Evolutionary conservation across 257 asterid species (phyloP), one percentile per base, ranked within the genome.

Genomic region (Petunia axillaris): DNA sequence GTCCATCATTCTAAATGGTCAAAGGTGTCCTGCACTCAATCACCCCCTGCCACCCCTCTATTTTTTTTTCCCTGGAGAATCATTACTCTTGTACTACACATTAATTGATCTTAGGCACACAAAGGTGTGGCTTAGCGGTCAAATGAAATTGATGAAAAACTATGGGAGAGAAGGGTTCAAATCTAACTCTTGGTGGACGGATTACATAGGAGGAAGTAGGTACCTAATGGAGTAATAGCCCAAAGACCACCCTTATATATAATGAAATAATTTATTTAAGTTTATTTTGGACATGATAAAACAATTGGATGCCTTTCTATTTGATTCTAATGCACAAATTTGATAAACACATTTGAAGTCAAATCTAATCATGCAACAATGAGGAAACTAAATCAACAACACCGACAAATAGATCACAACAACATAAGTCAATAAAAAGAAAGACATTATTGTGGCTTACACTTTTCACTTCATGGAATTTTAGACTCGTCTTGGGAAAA

Each of bases 391-490:
- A 70, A 70, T 70, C 59, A 25, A 46, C 4, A 25, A 46, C 2
- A 10, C 4, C 16, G 4, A 48, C 11, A 48, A 48, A 71, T 10
- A 4, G 6, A 48, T 48, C 15, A 46, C 8, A 44, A 68, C 3
- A 68, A 6, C 57, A 68, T 1, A 68, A 68, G 2, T 57, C 54
- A 44, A 68, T 59, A 70, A 46, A 8, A 68, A 8, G 15, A 9
- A 2, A 50, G 10, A 50, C 55, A n/a, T 3, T 1, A 25, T 10
- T 25, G 2, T 4, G 2, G 6, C 77, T 73, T 73, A 73, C 77
- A 25, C 8, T 71, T 59, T 73, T 71, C 77, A 73, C 46, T 50
- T 73, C 62, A 73, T 73, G 62, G 35, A 35, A 9, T 71, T 71
- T 71, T 0, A 44, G 40, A 16, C 43, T 68, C 36, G 41, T 46